Percentiles rank a stretch among this genome's conserved stretches.
phyloP scores from a whole-genome alignment of 345 rosid genomes.

The Physaria fendleri region DNA sequence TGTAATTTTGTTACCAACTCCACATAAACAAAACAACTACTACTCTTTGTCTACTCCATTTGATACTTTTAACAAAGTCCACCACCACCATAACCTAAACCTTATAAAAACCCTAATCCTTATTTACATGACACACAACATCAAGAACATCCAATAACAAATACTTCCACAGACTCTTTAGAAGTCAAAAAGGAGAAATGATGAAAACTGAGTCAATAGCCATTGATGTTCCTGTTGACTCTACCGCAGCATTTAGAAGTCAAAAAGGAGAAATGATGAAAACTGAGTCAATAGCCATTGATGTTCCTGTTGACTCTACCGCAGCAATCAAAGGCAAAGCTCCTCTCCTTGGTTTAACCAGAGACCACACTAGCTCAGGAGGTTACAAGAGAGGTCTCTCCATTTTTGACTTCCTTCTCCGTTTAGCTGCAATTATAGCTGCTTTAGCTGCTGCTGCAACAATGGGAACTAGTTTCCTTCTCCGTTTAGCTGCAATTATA shows the following conservation, averaged over 20 bases:
- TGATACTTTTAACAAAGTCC: constrained; percentile 21
- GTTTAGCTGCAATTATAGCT: constrained; percentile 44
- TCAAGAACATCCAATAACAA: constrained; percentile 2
- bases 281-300: constrained; percentile 16
- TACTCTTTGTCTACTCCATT: constrained; percentile 28
- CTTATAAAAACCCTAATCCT: neutral
- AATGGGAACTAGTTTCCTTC: constrained; percentile 46
- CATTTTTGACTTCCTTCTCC: constrained; percentile 51
- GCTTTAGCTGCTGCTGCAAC: constrained; percentile 46
- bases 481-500: constrained; percentile 46
- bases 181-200: neutral
- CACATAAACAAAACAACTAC: constrained; percentile 18
- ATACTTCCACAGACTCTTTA: neutral
- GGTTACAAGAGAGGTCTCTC: constrained; percentile 48
- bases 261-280: constrained; percentile 20
- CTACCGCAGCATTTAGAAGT: constrained; percentile 29
- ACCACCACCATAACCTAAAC: constrained; percentile 6
- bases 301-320: constrained; percentile 27
- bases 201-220: constrained; percentile 24
- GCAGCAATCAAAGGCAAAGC: constrained; percentile 31
- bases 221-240: constrained; percentile 25
- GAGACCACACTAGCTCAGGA: constrained; percentile 14
- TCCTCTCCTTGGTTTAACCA: constrained; percentile 24
- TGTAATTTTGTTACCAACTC: constrained; percentile 23
- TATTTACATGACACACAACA: neutral